Evolutionary conservation across 2,329 filamentous ascomycete genomes (phyloP).

Genomic region (Paecilomyces dactylethromorphus): DNA sequence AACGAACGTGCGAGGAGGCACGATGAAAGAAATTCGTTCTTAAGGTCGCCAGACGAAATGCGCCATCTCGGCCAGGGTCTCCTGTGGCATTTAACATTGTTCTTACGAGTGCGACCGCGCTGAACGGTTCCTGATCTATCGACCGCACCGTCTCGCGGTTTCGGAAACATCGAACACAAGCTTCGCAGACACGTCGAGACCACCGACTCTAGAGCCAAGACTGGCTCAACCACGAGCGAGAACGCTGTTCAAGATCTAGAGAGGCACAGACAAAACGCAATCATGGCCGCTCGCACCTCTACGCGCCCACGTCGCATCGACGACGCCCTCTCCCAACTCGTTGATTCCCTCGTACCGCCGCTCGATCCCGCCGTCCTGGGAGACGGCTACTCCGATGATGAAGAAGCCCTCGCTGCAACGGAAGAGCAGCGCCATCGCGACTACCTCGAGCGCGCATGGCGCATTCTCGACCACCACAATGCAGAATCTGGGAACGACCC

Average conservation of each 20-base stretch:
- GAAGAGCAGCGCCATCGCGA: constrained; percentile 31
- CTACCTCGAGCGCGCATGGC: constrained; percentile 32
- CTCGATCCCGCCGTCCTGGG: constrained; percentile 22
- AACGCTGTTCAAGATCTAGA: not conserved
- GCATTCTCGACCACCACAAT: constrained; percentile 26
- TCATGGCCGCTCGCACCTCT: constrained; percentile 23
- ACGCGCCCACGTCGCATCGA: constrained; percentile 36
- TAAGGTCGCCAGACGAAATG: constrained; percentile 1
- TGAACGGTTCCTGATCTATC: not conserved
- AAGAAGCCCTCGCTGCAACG: constrained; percentile 25
- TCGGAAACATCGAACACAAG: not conserved
- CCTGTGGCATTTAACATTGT: not conserved
- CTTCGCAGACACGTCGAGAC: not conserved
- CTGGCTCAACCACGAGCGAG: not conserved
- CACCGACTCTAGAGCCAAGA: not conserved
- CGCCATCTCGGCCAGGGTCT: not conserved
- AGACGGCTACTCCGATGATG: constrained; percentile 24
- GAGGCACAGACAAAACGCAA: constrained; percentile 11
- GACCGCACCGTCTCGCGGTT: not conserved
- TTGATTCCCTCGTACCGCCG: constrained; percentile 35
- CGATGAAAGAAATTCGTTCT: not conserved
- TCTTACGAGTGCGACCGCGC: constrained; percentile 1
- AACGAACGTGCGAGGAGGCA: not conserved
- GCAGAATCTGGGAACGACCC: constrained; percentile 15
- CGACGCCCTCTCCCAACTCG: constrained; percentile 36